Evolutionary conservation across 306 rosid genomes (phyloP).

Genomic region (Pterocarpus santalinus): DNA sequence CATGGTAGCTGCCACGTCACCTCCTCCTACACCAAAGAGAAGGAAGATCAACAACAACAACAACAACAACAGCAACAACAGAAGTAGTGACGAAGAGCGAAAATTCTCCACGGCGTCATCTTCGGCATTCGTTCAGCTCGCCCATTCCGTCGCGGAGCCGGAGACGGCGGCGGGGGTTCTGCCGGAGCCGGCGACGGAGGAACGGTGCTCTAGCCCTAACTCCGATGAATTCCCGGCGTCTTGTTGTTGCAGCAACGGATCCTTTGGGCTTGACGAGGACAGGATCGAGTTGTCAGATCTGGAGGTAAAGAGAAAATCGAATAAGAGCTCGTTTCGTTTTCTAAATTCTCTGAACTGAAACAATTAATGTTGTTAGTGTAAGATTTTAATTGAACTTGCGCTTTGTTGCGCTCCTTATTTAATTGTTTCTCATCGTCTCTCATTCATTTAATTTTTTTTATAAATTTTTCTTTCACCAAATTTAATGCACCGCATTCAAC

Average conservation of each 20-base stretch:
- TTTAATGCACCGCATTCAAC: conserved; percentile 47
- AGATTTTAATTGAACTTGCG: conserved; percentile 28
- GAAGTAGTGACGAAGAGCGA: conserved; percentile 19
- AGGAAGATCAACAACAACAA: conserved; percentile 50
- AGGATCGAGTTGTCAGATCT: conserved; percentile 70
- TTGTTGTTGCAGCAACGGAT: conserved; percentile 82
- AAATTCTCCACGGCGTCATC: conserved; percentile 48
- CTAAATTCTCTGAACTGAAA: conserved; percentile 35
- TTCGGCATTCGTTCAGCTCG: conserved; percentile 41
- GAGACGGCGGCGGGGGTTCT: conserved; percentile 13
- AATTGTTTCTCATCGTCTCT: conserved; percentile 35
- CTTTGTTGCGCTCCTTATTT: conserved; percentile 48
- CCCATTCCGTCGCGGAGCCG: neutral
- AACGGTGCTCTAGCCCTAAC: conserved; percentile 50
- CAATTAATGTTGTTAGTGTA: conserved; percentile 14
- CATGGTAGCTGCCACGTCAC: conserved; percentile 44
- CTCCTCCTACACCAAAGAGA: conserved; percentile 47
- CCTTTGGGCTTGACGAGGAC: conserved; percentile 51
- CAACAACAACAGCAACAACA: neutral
- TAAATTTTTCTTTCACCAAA: neutral
- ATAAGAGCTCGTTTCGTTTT: conserved; percentile 12
- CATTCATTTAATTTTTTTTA: conserved; percentile 26
- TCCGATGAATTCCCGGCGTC: conserved; percentile 56
- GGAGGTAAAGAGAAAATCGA: conserved; percentile 56
- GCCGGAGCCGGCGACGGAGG: conserved; percentile 43